Conservation (phyloP, 2,329 filamentous ascomycete species). For the Fusarium neocosmosporiellum region DNA sequence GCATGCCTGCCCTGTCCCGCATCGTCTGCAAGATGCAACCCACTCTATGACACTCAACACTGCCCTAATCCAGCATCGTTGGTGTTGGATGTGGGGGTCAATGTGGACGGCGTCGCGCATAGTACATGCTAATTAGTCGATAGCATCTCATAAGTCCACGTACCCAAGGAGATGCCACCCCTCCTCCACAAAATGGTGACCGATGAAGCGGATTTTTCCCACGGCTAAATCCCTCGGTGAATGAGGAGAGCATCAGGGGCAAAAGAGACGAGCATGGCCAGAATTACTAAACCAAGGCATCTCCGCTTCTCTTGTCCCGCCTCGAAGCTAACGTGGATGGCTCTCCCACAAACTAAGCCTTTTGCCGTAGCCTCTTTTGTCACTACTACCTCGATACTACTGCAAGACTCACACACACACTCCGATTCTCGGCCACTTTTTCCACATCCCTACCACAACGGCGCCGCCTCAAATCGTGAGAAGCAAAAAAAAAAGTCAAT, state of each 20-base stretch:
- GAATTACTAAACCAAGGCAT: neutral
- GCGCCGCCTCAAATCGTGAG: slow-evolving; percentile 13
- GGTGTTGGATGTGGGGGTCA: slow-evolving; percentile 24
- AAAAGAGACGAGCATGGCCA: neutral
- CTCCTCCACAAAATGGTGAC: neutral
- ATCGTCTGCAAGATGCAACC: slow-evolving; percentile 13
- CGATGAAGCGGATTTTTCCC: neutral
- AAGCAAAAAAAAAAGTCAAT: slow-evolving; percentile 26
- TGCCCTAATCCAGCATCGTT: slow-evolving; percentile 7
- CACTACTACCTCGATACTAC: neutral
- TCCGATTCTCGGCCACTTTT: slow-evolving; percentile 38
- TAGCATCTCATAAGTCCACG: slow-evolving; percentile 4
- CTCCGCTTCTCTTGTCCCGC: slow-evolving; percentile 12
- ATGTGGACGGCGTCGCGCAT: slow-evolving; percentile 11
- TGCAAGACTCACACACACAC: slow-evolving; percentile 21
- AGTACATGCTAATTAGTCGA: slow-evolving; percentile 19
- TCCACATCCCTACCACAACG: slow-evolving; percentile 24
- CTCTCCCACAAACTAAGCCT: slow-evolving; percentile 10
- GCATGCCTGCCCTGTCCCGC: neutral
- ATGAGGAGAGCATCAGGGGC: neutral
- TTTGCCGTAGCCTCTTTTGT: slow-evolving; percentile 1
- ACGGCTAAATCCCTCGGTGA: neutral
- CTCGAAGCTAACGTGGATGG: neutral
- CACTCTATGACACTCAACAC: slow-evolving; percentile 12
- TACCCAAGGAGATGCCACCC: neutral